Conservation (phyloP, 306 rosid genomes). For the Vigna hirtella region DNA sequence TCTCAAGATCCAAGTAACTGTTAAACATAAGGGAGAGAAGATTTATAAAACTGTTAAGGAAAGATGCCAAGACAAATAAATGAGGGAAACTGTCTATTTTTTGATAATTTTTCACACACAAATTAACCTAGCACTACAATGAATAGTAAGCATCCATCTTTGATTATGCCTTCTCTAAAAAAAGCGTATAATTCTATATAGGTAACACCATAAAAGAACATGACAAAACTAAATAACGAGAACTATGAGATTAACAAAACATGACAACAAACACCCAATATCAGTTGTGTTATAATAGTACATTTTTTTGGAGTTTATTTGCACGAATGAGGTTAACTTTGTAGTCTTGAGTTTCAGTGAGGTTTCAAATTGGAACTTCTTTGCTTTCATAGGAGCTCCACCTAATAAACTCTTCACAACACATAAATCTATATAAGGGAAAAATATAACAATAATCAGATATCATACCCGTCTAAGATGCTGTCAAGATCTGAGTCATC, state of each 20-base stretch:
- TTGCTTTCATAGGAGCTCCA: conserved; percentile 19
- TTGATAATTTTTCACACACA: neutral
- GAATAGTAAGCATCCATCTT: conserved; percentile 12
- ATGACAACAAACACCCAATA: neutral
- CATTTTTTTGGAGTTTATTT: neutral
- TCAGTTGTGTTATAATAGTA: neutral
- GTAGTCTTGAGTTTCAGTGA: conserved; percentile 9
- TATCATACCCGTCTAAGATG: conserved; percentile 86
- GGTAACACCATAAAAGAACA: conserved; percentile 21
- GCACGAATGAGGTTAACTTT: conserved; percentile 22
- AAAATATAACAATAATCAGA: neutral
- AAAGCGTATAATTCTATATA: neutral
- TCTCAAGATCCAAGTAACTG: conserved; percentile 89
- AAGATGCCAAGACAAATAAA: conserved; percentile 34
- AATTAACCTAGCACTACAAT: conserved; percentile 16
- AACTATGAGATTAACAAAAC: conserved; percentile 2
- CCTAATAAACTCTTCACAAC: conserved; percentile 25
- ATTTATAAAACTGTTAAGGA: conserved; percentile 19
- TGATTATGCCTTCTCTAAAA: conserved; percentile 4
- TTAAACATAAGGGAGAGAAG: conserved; percentile 32
- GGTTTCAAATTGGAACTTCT: conserved; percentile 11
- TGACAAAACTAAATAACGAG: conserved; percentile 5
- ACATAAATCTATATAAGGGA: conserved; percentile 8
- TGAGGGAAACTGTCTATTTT: neutral
- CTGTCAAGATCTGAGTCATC: conserved; percentile 91